Percentiles rank a stretch among this genome's conserved stretches.
phyloP scores from a whole-genome alignment of 352 stramenopile genomes.

The Discostella stelligera region DNA sequence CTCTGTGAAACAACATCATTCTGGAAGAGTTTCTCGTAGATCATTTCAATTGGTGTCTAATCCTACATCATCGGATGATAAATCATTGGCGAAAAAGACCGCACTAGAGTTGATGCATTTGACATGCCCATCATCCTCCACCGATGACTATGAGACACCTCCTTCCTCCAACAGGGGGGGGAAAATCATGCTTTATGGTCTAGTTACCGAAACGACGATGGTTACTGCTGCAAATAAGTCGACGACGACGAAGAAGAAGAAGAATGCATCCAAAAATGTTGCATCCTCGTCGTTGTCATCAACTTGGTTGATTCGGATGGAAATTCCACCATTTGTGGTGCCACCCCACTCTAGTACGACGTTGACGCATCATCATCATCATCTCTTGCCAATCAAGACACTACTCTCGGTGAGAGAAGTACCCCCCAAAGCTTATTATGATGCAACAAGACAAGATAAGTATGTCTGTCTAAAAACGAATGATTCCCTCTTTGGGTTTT shows the following conservation, averaged over 20 bases:
- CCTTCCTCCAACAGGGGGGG: not conserved
- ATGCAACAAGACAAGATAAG: constrained; percentile 16
- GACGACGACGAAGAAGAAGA: not conserved
- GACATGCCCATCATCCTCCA: constrained; percentile 12
- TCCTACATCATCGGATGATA: not conserved
- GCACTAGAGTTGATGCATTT: constrained; percentile 27
- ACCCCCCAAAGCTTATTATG: not conserved
- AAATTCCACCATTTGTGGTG: constrained; percentile 15
- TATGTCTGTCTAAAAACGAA: constrained; percentile 31
- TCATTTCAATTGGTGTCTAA: constrained; percentile 20
- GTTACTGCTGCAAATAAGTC: not conserved
- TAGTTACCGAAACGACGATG: not conserved
- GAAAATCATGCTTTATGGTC: not conserved
- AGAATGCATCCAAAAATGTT: not conserved
- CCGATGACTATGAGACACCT: not conserved
- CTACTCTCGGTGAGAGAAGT: constrained; percentile 11
- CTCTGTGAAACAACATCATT: not conserved
- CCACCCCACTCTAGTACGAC: not conserved
- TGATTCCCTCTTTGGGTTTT: constrained; percentile 41
- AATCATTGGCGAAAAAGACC: not conserved
- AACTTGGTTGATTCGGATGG: constrained; percentile 6
- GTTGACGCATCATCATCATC: not conserved
- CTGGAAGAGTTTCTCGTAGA: constrained; percentile 16
- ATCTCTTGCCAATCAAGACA: not conserved
- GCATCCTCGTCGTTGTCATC: not conserved